phyloP scores from a whole-genome alignment of 2,329 filamentous ascomycete species.

The Penicillium rolfsii region DNA sequence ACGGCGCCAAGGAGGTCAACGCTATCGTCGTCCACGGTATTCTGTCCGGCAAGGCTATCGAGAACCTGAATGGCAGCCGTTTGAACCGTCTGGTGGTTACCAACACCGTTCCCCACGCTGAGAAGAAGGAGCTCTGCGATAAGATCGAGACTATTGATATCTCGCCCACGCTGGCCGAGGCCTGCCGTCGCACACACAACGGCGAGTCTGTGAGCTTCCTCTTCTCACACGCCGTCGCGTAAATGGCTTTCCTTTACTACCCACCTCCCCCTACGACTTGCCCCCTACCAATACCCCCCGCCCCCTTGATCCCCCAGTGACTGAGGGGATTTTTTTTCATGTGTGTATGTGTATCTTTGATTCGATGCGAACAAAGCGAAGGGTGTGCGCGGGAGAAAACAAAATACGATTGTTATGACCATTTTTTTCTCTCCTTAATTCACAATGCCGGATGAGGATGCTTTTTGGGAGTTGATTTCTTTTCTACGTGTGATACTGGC shows the following conservation, averaged over 20 bases:
- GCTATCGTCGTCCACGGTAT: conserved; percentile 97
- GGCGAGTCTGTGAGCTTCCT: conserved; percentile 57
- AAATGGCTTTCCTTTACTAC: conserved; percentile 15
- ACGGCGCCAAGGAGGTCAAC: conserved; percentile 84
- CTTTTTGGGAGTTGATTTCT: conserved; percentile 14
- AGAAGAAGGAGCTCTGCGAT: conserved; percentile 76
- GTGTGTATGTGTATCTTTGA: conserved; percentile 15
- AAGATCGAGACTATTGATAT: conserved; percentile 91
- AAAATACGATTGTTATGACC: conserved; percentile 33
- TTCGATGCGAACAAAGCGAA: conserved; percentile 23
- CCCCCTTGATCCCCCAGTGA: not conserved
- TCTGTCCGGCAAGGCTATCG: conserved; percentile 82
- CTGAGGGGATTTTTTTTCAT: conserved; percentile 1
- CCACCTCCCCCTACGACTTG: not conserved
- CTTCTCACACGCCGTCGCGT: conserved; percentile 53
- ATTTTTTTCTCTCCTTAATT: conserved; percentile 14
- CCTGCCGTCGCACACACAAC: conserved; percentile 55
- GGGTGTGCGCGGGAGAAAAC: conserved; percentile 27
- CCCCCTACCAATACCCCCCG: not conserved
- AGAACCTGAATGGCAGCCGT: conserved; percentile 78
- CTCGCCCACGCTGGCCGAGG: conserved; percentile 68
- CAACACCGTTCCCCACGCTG: conserved; percentile 80
- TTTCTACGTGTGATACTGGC: conserved; percentile 13
- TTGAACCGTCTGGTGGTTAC: conserved; percentile 83
- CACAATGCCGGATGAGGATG: not conserved